These are phyloP conservation scores for Elymus sibiricus DNA, from an alignment of 176 grass and related monocot genomes.

Conservation along the genomic window DNA sequence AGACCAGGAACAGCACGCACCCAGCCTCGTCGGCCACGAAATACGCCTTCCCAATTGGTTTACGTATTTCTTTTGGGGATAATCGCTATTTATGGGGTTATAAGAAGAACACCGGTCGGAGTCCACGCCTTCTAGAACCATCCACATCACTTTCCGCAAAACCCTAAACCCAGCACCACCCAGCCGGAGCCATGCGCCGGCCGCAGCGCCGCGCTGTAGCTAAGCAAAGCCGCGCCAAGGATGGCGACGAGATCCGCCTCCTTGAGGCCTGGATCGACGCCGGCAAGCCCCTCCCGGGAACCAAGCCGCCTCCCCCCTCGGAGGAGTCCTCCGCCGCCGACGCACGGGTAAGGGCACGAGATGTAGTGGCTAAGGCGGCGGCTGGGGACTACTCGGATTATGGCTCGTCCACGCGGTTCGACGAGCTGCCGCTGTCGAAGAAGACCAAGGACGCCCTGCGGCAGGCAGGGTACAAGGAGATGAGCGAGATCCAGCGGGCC, in stretches of 20 bases:
- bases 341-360: not conserved
- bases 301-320: slow-evolving; percentile 54
- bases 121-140: slow-evolving; percentile 36
- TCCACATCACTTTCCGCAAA: not conserved
- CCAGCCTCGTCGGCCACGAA: not conserved
- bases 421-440: slow-evolving; percentile 69
- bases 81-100: not conserved
- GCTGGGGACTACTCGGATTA: slow-evolving; percentile 49
- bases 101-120: not conserved
- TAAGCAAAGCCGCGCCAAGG: slow-evolving; percentile 46
- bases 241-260: slow-evolving; percentile 48
- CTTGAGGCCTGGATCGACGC: slow-evolving; percentile 82
- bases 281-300: slow-evolving; percentile 57
- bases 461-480: slow-evolving; percentile 52
- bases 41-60: not conserved
- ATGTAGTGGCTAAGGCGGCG: not conserved
- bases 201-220: slow-evolving; percentile 21
- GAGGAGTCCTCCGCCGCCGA: slow-evolving; percentile 14
- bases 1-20: not conserved
- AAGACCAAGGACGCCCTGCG: slow-evolving; percentile 65
- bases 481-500: slow-evolving; percentile 92
- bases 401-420: slow-evolving; percentile 58
- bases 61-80: not conserved
- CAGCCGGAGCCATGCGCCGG: slow-evolving; percentile 42
- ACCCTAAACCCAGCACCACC: slow-evolving; percentile 35